phyloP scores from a whole-genome alignment of 1,139 yeast genomes.

The Suhomyces anneliseae region DNA sequence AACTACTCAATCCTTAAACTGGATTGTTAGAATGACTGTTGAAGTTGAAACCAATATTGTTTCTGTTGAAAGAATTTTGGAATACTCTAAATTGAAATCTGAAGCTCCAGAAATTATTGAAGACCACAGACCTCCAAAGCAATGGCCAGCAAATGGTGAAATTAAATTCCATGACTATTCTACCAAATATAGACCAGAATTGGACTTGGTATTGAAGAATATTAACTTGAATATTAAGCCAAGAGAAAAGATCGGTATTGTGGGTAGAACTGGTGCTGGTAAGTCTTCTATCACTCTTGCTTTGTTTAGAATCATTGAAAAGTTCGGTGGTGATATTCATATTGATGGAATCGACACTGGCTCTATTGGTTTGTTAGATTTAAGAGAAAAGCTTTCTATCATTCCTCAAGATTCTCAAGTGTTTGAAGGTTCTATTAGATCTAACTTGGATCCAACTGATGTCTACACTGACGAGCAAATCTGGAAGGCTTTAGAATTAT shows the following conservation, averaged over 20 bases:
- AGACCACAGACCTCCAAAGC: slow-evolving; percentile 57
- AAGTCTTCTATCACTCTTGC: slow-evolving; percentile 73
- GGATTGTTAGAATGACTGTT: slow-evolving; percentile 98
- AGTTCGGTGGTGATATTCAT: slow-evolving; percentile 64
- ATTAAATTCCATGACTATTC: slow-evolving; percentile 60
- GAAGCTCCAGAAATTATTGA: slow-evolving; percentile 84
- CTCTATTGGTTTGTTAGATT: slow-evolving; percentile 74
- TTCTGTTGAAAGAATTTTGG: slow-evolving; percentile 91
- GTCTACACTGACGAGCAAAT: slow-evolving; percentile 70
- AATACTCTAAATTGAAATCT: slow-evolving; percentile 68
- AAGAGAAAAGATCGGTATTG: slow-evolving; percentile 73
- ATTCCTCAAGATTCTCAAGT: slow-evolving; percentile 98
- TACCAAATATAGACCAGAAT: slow-evolving; percentile 60
- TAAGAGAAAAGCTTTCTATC: slow-evolving; percentile 82
- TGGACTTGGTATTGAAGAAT: slow-evolving; percentile 58
- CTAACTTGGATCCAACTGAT: slow-evolving; percentile 84
- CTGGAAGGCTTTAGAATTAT: slow-evolving; percentile 82
- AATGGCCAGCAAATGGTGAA: slow-evolving; percentile 66
- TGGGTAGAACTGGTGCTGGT: slow-evolving; percentile 88
- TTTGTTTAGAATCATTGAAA: slow-evolving; percentile 75
- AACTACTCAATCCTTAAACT: slow-evolving; percentile 87
- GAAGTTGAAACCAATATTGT: slow-evolving; percentile 97
- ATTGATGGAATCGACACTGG: slow-evolving; percentile 75
- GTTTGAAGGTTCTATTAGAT: slow-evolving; percentile 86
- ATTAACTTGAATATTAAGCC: slow-evolving; percentile 54